A percentile compares a stretch with the other conserved stretches of the same genome.
These are phyloP conservation scores for Leccinum insolens DNA, from an alignment of 1,284 basidiomycete genomes.

Conservation along the genomic window DNA sequence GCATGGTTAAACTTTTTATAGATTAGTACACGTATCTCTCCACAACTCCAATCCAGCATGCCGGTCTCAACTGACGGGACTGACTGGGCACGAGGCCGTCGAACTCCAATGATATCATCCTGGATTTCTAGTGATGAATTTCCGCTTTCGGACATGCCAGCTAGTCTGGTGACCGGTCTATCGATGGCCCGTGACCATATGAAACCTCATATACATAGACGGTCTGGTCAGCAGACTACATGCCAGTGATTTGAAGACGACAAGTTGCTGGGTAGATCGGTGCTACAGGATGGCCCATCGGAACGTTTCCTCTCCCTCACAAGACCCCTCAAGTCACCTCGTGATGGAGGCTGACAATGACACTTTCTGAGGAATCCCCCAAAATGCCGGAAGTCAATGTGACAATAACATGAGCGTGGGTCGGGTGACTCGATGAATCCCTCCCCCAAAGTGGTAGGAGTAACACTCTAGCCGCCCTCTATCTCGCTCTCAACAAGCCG, in stretches of 20 bases:
- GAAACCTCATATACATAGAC: too few species aligned
- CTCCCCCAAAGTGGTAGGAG: background rate
- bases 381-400: background rate
- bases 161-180: too few species aligned
- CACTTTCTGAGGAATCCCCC: background rate
- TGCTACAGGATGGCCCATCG: background rate
- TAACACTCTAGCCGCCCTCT: background rate
- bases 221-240: too few species aligned
- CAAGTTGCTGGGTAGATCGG: background rate
- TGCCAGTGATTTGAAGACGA: background rate
- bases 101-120: background rate
- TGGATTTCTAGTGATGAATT: background rate
- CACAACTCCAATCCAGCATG: conserved; percentile 4
- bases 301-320: background rate
- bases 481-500: background rate
- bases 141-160: background rate
- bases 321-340: background rate
- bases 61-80: background rate
- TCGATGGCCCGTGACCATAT: too few species aligned
- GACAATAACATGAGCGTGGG: background rate
- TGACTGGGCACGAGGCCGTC: background rate
- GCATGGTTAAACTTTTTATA: background rate
- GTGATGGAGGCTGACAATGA: background rate
- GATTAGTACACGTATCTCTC: background rate
- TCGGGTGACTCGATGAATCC: background rate